Percentiles rank a stretch among this genome's conserved stretches.
These are phyloP conservation scores for Prunella vulgaris DNA, from an alignment of 257 asterid genomes.

Conservation along the genomic window DNA sequence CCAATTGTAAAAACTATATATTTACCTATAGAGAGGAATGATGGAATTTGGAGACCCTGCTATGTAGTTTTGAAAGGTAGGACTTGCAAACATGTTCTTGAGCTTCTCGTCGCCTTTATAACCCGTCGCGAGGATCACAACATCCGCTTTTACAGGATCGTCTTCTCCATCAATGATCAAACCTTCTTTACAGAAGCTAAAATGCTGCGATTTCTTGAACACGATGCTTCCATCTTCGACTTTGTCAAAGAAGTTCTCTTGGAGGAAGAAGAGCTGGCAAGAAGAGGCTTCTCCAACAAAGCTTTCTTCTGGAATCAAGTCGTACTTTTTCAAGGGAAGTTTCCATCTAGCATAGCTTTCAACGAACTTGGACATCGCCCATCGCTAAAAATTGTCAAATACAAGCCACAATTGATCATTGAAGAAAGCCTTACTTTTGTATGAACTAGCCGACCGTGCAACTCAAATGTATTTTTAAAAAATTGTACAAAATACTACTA, in stretches of 20 bases:
- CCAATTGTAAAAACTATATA: not conserved
- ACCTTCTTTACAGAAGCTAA: conserved; percentile 43
- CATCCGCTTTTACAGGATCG: conserved; percentile 33
- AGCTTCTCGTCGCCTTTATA: conserved; percentile 57
- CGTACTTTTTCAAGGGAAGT: conserved; percentile 46
- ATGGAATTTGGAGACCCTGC: conserved; percentile 34
- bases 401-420: too few species aligned
- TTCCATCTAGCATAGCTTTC: conserved; percentile 52
- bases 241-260: conserved; percentile 41
- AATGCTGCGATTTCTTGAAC: conserved; percentile 29
- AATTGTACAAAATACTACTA: too few species aligned
- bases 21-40: conserved; percentile 48
- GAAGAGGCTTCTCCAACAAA: conserved; percentile 32
- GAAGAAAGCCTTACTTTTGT: too few species aligned
- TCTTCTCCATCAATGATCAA: conserved; percentile 39
- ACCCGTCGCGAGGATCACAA: conserved; percentile 58
- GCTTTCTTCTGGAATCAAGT: conserved; percentile 45
- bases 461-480: too few species aligned
- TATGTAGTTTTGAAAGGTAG: conserved; percentile 31
- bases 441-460: too few species aligned
- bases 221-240: conserved; percentile 57
- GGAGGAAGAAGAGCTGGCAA: conserved; percentile 33
- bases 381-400: conserved; percentile 31
- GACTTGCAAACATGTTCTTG: conserved; percentile 37
- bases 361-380: conserved; percentile 46